Evolutionary conservation across 75 land plant species (phyloP).

Genomic region (Ceratopteris richardii): DNA sequence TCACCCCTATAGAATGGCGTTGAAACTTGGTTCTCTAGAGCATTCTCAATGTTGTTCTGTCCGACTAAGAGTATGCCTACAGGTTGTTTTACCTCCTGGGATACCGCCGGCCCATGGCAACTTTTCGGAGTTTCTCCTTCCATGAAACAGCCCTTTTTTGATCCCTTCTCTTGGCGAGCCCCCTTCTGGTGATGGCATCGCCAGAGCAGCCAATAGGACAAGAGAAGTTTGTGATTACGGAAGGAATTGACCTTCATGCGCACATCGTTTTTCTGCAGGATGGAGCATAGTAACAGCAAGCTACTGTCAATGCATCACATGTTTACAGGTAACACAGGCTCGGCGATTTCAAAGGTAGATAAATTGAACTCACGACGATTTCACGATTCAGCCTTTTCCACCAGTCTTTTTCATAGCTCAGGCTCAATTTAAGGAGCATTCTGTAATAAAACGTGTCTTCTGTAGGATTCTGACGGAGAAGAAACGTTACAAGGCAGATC

Average conservation of each 20-base stretch:
- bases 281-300: not conserved
- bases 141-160: not conserved
- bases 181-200: conserved; percentile 9
- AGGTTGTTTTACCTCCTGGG: no score
- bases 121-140: no score
- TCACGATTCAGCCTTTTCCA: conserved; percentile 12
- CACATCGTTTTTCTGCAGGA: conserved; percentile 13
- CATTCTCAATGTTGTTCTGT: no score
- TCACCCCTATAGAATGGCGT: not conserved
- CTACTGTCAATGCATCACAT: not conserved
- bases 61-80: no score
- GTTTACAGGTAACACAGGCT: no score
- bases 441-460: conserved; percentile 18
- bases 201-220: conserved; percentile 13
- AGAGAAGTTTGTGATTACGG: conserved; percentile 11
- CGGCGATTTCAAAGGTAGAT: no score
- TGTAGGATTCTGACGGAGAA: conserved; percentile 7
- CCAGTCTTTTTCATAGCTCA: conserved; percentile 9
- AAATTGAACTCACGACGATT: conserved; percentile 10
- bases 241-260: conserved; percentile 8
- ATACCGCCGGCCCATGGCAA: no score
- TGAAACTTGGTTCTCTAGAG: not conserved
- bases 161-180: not conserved
- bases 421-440: conserved; percentile 14
- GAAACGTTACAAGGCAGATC: not conserved